phyloP scores from a whole-genome alignment of 1,284 basidiomycete species.

The Leccinum ponderosum region DNA sequence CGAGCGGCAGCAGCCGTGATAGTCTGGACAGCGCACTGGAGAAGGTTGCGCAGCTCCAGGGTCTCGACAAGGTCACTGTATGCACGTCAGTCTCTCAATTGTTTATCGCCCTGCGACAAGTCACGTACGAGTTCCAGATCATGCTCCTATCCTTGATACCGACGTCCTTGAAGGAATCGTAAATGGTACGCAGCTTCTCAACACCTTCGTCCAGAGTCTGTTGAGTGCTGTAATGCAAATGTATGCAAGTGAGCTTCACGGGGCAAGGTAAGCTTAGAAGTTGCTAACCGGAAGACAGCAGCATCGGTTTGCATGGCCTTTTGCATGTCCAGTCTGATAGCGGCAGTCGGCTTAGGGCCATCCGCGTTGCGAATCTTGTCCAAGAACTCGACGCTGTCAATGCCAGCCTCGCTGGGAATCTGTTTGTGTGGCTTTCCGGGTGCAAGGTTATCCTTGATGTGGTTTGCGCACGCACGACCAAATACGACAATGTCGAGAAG shows the following conservation, averaged over 20 bases:
- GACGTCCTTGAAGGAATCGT: conserved; percentile 87
- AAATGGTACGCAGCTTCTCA: conserved; percentile 82
- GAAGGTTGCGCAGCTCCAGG: conserved; percentile 93
- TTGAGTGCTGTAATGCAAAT: conserved; percentile 67
- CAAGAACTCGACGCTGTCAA: conserved; percentile 85
- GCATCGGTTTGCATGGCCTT: conserved; percentile 98
- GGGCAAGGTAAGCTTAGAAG: neutral
- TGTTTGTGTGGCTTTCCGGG: conserved; percentile 92
- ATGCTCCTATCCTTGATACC: conserved; percentile 97
- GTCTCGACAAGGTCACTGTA: conserved; percentile 92
- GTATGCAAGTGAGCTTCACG: conserved; percentile 23
- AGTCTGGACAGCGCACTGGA: conserved; percentile 95
- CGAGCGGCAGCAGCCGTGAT: conserved; percentile 94
- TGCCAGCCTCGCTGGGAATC: conserved; percentile 87
- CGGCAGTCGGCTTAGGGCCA: conserved; percentile 85
- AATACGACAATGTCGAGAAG: conserved; percentile 99
- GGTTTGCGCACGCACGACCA: conserved; percentile 97
- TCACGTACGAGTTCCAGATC: conserved; percentile 95
- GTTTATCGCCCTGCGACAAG: neutral
- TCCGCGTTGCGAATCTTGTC: conserved; percentile 86
- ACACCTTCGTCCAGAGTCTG: conserved; percentile 92
- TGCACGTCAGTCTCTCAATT: conserved; percentile 15
- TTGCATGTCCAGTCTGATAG: conserved; percentile 95
- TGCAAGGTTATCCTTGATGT: conserved; percentile 90
- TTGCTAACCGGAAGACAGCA: conserved; percentile 78